These are phyloP conservation scores for Biscogniauxia sp. DNA, from an alignment of 2,329 filamentous ascomycete species.

Conservation along the genomic window DNA sequence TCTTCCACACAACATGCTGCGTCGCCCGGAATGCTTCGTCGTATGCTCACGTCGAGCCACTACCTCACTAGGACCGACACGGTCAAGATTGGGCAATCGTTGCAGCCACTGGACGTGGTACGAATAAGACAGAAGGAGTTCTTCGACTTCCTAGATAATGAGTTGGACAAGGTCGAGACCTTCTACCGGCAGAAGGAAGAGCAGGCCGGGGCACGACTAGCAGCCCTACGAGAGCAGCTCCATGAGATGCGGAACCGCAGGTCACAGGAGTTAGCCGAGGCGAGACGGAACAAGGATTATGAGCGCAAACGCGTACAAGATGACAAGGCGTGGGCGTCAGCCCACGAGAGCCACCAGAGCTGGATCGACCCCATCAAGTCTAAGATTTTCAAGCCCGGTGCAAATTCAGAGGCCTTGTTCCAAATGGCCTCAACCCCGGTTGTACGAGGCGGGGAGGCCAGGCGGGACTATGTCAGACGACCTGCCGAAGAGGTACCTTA, in stretches of 20 bases:
- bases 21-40: conserved; percentile 33
- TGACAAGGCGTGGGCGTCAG: conserved; percentile 19
- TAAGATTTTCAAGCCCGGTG: conserved; percentile 54
- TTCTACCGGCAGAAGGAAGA: conserved; percentile 90
- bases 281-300: conserved; percentile 36
- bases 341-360: conserved; percentile 25
- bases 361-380: conserved; percentile 56
- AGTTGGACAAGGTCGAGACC: conserved; percentile 85
- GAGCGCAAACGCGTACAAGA: conserved; percentile 26
- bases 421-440: conserved; percentile 52
- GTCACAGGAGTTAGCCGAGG: conserved; percentile 63
- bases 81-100: conserved; percentile 41
- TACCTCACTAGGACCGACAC: conserved; percentile 35
- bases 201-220: conserved; percentile 72
- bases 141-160: conserved; percentile 76
- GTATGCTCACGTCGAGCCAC: conserved; percentile 40
- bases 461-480: conserved; percentile 51
- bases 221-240: conserved; percentile 74
- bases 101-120: conserved; percentile 49
- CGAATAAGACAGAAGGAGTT: conserved; percentile 80
- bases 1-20: conserved; percentile 23
- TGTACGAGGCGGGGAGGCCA: conserved; percentile 32
- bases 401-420: conserved; percentile 59
- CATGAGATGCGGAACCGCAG: conserved; percentile 90
- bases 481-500: conserved; percentile 68